Percentiles rank a stretch among this genome's conserved stretches.
Evolutionary conservation across 345 rosid species (phyloP).

Genomic region (Citrus reticulata): DNA sequence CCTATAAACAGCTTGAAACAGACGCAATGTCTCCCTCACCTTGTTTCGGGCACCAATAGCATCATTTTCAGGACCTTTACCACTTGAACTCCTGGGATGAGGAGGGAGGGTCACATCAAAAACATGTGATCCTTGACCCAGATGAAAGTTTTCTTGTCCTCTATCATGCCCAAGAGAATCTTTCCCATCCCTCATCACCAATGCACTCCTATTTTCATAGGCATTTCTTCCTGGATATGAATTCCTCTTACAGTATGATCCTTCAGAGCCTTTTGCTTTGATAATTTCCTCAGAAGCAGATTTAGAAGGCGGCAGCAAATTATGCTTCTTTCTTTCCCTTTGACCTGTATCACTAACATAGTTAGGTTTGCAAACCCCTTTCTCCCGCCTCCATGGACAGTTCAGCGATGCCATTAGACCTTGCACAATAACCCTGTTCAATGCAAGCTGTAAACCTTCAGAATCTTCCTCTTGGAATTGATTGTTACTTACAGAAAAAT

Average conservation of each 20-base stretch:
- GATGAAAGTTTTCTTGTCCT: conserved; percentile 5
- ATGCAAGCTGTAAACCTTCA: conserved; percentile 1
- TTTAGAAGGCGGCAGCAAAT: conserved; percentile 9
- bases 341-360: conserved; percentile 15
- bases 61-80: conserved; percentile 21
- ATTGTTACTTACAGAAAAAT: conserved; percentile 10
- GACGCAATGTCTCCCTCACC: conserved; percentile 78
- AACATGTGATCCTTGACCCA: conserved; percentile 13
- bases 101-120: conserved; percentile 53
- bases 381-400: conserved; percentile 24
- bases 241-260: conserved; percentile 10
- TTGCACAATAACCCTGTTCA: conserved; percentile 18
- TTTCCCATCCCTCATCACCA: not conserved
- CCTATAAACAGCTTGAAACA: conserved; percentile 63
- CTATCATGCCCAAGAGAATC: not conserved
- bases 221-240: conserved; percentile 6
- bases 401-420: conserved; percentile 32
- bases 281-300: conserved; percentile 17
- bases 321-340: conserved; percentile 34
- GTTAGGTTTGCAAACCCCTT: conserved; percentile 11
- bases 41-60: conserved; percentile 40
- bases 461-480: conserved; percentile 8
- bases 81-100: conserved; percentile 19
- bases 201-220: conserved; percentile 4
- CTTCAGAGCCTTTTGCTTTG: conserved; percentile 20